Conservation (phyloP, 306 rosid species). For the Myrica gale region DNA sequence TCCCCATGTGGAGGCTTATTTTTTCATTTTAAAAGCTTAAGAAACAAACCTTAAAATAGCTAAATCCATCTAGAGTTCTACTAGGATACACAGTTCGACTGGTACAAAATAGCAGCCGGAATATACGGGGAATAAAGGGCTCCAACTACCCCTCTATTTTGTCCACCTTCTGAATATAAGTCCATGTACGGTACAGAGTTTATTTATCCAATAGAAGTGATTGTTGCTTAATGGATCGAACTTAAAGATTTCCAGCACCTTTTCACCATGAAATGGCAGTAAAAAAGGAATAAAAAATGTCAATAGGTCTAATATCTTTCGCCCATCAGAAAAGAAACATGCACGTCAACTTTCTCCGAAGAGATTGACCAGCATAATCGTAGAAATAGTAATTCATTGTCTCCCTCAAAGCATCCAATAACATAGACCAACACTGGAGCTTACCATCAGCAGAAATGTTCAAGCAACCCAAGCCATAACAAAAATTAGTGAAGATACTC, state of each 20-base stretch:
- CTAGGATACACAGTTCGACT: background rate
- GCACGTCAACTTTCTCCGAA: background rate
- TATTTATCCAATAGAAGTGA: background rate
- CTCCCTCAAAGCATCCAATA: background rate
- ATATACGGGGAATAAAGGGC: background rate
- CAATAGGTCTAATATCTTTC: background rate
- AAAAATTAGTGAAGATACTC: conserved; percentile 7
- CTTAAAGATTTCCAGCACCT: background rate
- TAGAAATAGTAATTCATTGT: background rate
- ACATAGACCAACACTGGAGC: background rate
- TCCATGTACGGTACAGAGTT: background rate
- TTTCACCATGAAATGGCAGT: background rate
- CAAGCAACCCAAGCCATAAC: background rate
- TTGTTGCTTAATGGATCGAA: background rate
- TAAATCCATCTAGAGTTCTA: background rate
- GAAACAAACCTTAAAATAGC: background rate
- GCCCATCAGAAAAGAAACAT: background rate
- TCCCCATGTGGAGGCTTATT: background rate
- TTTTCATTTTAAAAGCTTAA: background rate
- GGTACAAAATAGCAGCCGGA: background rate
- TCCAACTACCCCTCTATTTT: background rate
- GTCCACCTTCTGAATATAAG: background rate
- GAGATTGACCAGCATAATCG: background rate
- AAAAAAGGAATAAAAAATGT: background rate
- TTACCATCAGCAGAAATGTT: background rate